These are phyloP conservation scores for Veloboletus limbatus DNA, from an alignment of 1,284 basidiomycete genomes.

Conservation along the genomic window DNA sequence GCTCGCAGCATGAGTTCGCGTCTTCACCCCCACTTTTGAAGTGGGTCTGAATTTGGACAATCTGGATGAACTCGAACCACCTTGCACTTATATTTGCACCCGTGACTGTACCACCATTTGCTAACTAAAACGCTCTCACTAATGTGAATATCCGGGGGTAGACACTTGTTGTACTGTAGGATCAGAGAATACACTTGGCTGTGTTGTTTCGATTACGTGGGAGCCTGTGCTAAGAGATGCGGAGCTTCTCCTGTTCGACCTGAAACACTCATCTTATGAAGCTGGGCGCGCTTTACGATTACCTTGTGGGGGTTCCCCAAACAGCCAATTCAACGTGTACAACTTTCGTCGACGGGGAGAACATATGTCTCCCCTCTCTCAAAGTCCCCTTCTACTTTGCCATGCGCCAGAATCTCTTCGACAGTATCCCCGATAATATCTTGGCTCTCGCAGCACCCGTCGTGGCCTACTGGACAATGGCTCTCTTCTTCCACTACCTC, in stretches of 20 bases:
- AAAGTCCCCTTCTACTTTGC: conserved; percentile 63
- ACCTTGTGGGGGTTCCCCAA: conserved; percentile 7
- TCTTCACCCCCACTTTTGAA: conserved; percentile 14
- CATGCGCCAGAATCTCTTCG: conserved; percentile 50
- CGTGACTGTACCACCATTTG: conserved; percentile 31
- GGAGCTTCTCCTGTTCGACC: too few species aligned
- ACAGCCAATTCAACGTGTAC: conserved; percentile 27
- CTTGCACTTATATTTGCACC: conserved; percentile 33
- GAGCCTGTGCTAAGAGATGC: conserved; percentile 3
- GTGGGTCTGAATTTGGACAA: conserved; percentile 31
- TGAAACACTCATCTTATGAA: too few species aligned
- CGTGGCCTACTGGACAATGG: conserved; percentile 85
- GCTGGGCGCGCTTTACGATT: conserved; percentile 9
- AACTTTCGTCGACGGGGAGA: conserved; percentile 25
- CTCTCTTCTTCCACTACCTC: conserved; percentile 78
- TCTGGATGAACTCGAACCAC: conserved; percentile 30
- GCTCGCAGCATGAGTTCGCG: conserved; percentile 4
- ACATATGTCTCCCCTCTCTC: conserved; percentile 26
- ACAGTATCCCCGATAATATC: conserved; percentile 68
- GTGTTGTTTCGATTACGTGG: conserved; percentile 12
- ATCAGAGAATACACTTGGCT: conserved; percentile 14
- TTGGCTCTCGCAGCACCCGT: conserved; percentile 77
- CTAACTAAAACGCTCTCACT: conserved; percentile 33
- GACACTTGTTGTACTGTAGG: conserved; percentile 36
- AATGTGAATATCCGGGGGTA: conserved; percentile 35